phyloP scores from a whole-genome alignment of 495 filamentous ascomycete species.

The Diplogelasinospora grovesii region DNA sequence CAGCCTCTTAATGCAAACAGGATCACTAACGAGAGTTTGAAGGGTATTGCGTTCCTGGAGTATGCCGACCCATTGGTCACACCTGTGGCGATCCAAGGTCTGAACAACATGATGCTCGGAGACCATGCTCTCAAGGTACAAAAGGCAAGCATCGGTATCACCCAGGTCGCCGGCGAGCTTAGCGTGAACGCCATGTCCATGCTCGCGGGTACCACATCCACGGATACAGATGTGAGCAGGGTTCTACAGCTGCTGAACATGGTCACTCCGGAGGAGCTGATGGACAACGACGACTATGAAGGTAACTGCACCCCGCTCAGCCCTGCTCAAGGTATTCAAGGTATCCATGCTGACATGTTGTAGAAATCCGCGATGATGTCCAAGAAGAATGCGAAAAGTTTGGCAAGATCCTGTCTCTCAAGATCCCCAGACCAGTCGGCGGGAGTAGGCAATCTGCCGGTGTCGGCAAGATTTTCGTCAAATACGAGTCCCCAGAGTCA shows the following conservation, averaged over 20 bases:
- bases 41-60: conserved; percentile 98
- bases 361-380: conserved; percentile 93
- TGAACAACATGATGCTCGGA: conserved; percentile 88
- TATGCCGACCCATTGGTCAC: conserved; percentile 73
- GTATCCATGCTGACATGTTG: conserved; percentile 7
- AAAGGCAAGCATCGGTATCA: conserved; percentile 85
- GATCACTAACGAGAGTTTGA: conserved; percentile 11
- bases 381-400: conserved; percentile 88
- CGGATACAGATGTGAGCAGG: conserved; percentile 65
- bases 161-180: conserved; percentile 88
- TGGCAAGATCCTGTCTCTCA: conserved; percentile 74
- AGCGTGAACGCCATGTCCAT: conserved; percentile 98
- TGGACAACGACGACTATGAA: conserved; percentile 90
- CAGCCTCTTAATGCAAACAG: neutral
- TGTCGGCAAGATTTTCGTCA: conserved; percentile 97
- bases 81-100: conserved; percentile 79
- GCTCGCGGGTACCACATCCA: conserved; percentile 87
- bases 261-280: conserved; percentile 92
- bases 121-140: conserved; percentile 78
- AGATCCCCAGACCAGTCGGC: conserved; percentile 80
- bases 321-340: neutral
- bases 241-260: conserved; percentile 94
- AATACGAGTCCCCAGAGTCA: conserved; percentile 71
- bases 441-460: conserved; percentile 75
- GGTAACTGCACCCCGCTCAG: conserved; percentile 44